Evolutionary conservation across 768 basidiomycete genomes (phyloP), one percentile per base, ranked within the genome.

Genomic region (Pisolithus sp.): DNA sequence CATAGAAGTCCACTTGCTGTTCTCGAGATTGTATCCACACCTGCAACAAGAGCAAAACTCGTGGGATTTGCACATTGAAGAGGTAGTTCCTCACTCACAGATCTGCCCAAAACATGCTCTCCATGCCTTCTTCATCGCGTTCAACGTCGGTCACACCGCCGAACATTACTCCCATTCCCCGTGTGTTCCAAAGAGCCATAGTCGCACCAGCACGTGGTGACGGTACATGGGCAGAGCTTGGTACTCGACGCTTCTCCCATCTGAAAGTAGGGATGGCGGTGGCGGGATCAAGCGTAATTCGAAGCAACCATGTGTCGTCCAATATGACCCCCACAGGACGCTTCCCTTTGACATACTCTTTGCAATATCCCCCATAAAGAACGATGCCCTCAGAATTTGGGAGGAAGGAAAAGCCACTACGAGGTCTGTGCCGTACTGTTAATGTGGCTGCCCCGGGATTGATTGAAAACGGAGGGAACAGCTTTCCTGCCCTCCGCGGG

Each of bases 121-220:
- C 86, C 55, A 96, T 64, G 3, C 78, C 81, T 60, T 96, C 93
- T 64, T 95, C 93, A 36, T 78, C 77, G 18, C 75, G 82, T 58
- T 95, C 93, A 54, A 92, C 88, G 54, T 96, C 93, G 4, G 82
- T 86, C 0, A 95, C 93, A 3, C 85, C 93, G 12, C 93, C 93
- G 62, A 94, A 96, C 46, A 93, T 64, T 2, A 96, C 71, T 1
- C 92, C 90, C 50, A 80, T 83, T 23, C 70, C 73, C 58, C 82
- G 86, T 20, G 77, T 67, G 0, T 65, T 48, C 93, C 93, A 95
- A 0, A 85, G 68, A 0, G 87, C 73, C 93, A 95, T 95, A 4
- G 90, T 92, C 57, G 86, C 89, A 1, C 93, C 93, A 0, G 83
- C 86, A 4, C 91, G 79, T 5, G 83, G 62, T 0, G 79, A 73